A percentile compares a stretch with the other conserved stretches of the same genome.
Evolutionary conservation across 1,284 basidiomycete species (phyloP).

Genomic region (Singerocomus rubriflavus): DNA sequence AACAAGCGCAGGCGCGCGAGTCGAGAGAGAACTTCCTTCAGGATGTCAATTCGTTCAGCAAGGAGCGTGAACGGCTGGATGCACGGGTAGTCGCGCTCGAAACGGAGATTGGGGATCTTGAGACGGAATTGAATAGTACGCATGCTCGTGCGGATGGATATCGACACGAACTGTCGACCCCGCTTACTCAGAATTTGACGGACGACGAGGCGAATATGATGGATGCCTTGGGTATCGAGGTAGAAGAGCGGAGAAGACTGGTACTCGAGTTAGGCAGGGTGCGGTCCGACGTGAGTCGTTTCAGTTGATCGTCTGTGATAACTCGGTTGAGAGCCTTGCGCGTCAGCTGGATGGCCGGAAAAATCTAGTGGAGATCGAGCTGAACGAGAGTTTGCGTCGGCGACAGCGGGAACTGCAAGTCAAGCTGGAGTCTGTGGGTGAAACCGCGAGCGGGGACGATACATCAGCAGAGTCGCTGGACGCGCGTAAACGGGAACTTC

Average conservation of each 20-base stretch:
- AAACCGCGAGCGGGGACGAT: conserved; percentile 57
- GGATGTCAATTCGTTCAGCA: conserved; percentile 59
- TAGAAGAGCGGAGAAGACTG: conserved; percentile 71
- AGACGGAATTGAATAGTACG: conserved; percentile 64
- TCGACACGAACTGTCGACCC: conserved; percentile 70
- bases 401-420: conserved; percentile 73
- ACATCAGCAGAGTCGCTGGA: conserved; percentile 66
- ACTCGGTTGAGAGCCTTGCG: conserved; percentile 2
- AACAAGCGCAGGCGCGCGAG: conserved; percentile 70
- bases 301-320: background rate
- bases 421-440: conserved; percentile 75
- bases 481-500: conserved; percentile 65
- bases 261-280: conserved; percentile 67
- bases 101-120: conserved; percentile 64
- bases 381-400: conserved; percentile 84
- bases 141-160: conserved; percentile 63
- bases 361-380: conserved; percentile 86
- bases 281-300: conserved; percentile 64
- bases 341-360: conserved; percentile 74
- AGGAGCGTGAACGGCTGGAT: conserved; percentile 71
- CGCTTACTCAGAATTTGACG: conserved; percentile 74
- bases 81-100: conserved; percentile 68
- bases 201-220: conserved; percentile 71
- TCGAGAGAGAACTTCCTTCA: conserved; percentile 65
- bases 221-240: conserved; percentile 69